Evolutionary conservation across 2,329 filamentous ascomycete genomes (phyloP), one percentile per base, ranked within the genome.

Genomic region (Fusarium staphyleae): DNA sequence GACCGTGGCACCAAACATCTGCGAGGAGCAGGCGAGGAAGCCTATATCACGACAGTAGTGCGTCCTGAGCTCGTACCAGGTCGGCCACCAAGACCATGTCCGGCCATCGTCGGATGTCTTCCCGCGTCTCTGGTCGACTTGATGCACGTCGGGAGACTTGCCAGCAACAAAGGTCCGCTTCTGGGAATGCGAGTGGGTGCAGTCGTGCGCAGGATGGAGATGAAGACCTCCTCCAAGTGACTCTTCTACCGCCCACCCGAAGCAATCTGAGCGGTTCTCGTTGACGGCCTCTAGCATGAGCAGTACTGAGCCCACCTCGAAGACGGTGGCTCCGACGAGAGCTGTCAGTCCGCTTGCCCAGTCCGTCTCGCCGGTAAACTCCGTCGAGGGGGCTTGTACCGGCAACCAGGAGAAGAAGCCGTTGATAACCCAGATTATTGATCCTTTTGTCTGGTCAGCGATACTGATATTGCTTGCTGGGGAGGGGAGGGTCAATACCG

Each of bases 201-300:
- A 72, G 7, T 40, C 34, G 10, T 63, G 57, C 1, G 26, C 51
- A 11, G 39, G 51, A 8, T 47, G 54, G 8, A 60, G 44, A 6
- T 53, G 52, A 4, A 66, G 41, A 13, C 53, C 36, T 0, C 63
- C 63, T 8, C 64, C 60, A 1, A 66, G 9, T 4, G 42, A 45
- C 11, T 65, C 62, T 14, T 87, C 81, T 1, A 89, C 62, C 0
- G 86, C 87, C 86, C 86, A 90, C 3, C 87, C 87, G 66, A 89
- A 89, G 68, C 87, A 90, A 11, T 81, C 84, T 0, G 80, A 74
- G 11, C 81, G 75, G 62, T 88, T 84, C 64, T 86, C 84, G 66
- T 90, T 90, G n/a, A 88, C 77, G 3, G 87, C 87, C 69, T 90
- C 87, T 2, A 88, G 73, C 70, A 89, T 76, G 19, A 89, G 75